Conservation (phyloP, 192 early-diverging fungal genomes). For the Rhizoclosmatium sp. region DNA sequence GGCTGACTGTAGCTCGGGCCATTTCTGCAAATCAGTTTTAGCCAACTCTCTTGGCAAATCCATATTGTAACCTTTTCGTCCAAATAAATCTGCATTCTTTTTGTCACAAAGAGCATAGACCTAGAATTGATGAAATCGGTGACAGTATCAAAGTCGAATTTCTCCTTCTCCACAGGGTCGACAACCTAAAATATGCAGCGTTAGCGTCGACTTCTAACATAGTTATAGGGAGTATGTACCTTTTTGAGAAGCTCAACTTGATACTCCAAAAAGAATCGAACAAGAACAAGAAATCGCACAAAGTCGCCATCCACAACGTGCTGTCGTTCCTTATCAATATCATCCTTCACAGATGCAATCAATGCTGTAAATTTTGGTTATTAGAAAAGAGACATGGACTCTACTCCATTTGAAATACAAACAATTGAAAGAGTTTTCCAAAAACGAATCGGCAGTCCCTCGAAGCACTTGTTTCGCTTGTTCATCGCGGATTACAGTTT, state of each 20-base stretch:
- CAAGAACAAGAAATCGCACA: slow-evolving; percentile 46
- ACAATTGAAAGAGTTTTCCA: slow-evolving; percentile 58
- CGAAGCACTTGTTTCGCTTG: slow-evolving; percentile 34
- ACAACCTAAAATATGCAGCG: neutral
- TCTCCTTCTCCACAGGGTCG: slow-evolving; percentile 18
- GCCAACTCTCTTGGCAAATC: neutral
- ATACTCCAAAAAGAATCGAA: slow-evolving; percentile 52
- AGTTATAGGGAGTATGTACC: neutral
- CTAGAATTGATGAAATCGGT: slow-evolving; percentile 48
- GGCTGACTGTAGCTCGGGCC: slow-evolving; percentile 57
- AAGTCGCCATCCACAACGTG: slow-evolving; percentile 48
- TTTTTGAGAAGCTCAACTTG: slow-evolving; percentile 34
- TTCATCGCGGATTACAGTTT: slow-evolving; percentile 21
- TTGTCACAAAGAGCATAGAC: slow-evolving; percentile 44
- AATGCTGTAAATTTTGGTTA: slow-evolving; percentile 33
- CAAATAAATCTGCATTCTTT: slow-evolving; percentile 41
- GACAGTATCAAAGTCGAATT: slow-evolving; percentile 54
- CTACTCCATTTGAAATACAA: neutral
- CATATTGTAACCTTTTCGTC: slow-evolving; percentile 47
- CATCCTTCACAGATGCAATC: slow-evolving; percentile 46
- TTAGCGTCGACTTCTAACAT: neutral
- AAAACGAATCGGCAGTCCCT: slow-evolving; percentile 41
- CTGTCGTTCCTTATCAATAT: slow-evolving; percentile 52
- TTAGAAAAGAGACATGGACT: neutral
- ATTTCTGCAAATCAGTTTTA: slow-evolving; percentile 49